These are phyloP conservation scores for Scleroderma citrinum DNA, from an alignment of 768 basidiomycete genomes.

Conservation along the genomic window DNA sequence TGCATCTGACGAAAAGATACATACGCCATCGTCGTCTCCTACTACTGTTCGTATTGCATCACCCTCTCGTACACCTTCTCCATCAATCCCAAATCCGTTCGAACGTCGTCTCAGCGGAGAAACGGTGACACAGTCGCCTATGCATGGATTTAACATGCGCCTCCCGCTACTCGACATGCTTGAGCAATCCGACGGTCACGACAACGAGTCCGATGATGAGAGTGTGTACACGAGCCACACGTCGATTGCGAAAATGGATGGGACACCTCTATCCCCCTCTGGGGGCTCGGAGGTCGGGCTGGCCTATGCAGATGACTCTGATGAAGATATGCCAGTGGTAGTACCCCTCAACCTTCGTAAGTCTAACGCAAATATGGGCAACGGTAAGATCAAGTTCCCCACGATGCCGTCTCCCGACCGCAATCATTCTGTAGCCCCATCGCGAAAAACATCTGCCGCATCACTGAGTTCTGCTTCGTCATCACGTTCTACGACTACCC, in stretches of 20 bases:
- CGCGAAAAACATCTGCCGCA: constrained; percentile 21
- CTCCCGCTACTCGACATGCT: constrained; percentile 58
- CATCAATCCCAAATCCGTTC: constrained; percentile 82
- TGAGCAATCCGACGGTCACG: constrained; percentile 23
- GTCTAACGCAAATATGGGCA: constrained; percentile 5
- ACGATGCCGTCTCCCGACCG: constrained; percentile 16
- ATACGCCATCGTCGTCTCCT: constrained; percentile 12
- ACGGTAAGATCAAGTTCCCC: constrained; percentile 32
- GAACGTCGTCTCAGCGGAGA: constrained; percentile 84
- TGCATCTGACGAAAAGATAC: constrained; percentile 13
- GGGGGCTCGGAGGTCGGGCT: constrained; percentile 28
- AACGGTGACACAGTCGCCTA: constrained; percentile 21
- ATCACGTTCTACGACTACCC: constrained; percentile 8
- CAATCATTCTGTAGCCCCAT: constrained; percentile 17
- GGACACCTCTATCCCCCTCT: constrained; percentile 20
- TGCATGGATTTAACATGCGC: constrained; percentile 23
- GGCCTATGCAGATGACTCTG: constrained; percentile 32
- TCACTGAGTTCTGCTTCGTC: constrained; percentile 18
- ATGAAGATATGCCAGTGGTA: constrained; percentile 30
- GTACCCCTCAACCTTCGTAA: constrained; percentile 22
- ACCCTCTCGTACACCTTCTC: constrained; percentile 25
- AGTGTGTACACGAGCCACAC: constrained; percentile 30
- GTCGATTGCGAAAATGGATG: constrained; percentile 14
- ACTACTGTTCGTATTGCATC: constrained; percentile 22
- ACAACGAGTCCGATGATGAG: constrained; percentile 27